These are phyloP conservation scores for Phlebopus sp. DNA, from an alignment of 1,284 basidiomycete genomes.

Conservation along the genomic window DNA sequence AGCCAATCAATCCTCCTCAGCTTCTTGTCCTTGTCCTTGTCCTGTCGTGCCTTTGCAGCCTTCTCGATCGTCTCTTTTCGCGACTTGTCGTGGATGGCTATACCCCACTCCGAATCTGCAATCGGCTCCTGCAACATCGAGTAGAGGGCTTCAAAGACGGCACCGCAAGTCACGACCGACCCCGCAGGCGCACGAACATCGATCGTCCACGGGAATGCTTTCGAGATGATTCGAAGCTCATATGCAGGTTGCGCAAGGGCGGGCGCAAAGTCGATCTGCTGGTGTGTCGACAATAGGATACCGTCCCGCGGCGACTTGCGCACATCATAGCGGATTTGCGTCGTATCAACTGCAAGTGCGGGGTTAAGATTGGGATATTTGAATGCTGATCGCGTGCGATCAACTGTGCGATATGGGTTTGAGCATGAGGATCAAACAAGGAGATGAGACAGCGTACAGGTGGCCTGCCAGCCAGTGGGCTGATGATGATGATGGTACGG, in stretches of 20 bases:
- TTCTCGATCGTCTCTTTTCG: conserved; percentile 37
- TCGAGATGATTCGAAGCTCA: conserved; percentile 49
- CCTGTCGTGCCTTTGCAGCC: conserved; percentile 33
- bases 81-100: conserved; percentile 42
- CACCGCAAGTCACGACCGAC: conserved; percentile 45
- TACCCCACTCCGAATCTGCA: conserved; percentile 61
- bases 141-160: conserved; percentile 52
- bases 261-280: conserved; percentile 32
- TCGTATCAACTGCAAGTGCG: conserved; percentile 48
- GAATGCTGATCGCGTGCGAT: conserved; percentile 12
- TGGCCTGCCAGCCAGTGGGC: conserved; percentile 14
- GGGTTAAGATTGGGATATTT: conserved; percentile 47
- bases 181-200: conserved; percentile 41
- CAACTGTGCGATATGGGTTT: conserved; percentile 11
- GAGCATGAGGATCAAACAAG: neutral
- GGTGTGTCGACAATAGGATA: conserved; percentile 43
- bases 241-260: conserved; percentile 36
- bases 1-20: conserved; percentile 58
- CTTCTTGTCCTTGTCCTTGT: conserved; percentile 23
- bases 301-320: conserved; percentile 39
- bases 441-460: conserved; percentile 12
- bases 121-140: conserved; percentile 48
- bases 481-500: conserved; percentile 13
- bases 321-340: conserved; percentile 49
- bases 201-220: conserved; percentile 58